Conservation (phyloP, 176 grass and related monocot species). For the Microstegium vimineum region DNA sequence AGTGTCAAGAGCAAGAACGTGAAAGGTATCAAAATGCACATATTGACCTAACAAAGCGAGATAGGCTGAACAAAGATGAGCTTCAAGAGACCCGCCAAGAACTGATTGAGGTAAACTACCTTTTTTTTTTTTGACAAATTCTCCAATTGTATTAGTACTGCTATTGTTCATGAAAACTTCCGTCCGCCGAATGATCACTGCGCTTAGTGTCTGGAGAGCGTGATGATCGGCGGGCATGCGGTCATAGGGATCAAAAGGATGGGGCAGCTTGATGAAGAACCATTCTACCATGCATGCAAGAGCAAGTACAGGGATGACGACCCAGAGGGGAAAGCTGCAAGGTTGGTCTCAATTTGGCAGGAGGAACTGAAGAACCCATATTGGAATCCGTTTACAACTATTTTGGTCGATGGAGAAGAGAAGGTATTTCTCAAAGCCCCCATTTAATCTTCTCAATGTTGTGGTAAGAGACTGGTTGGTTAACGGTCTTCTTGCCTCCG, state of each 20-base stretch:
- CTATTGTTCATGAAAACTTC: background rate
- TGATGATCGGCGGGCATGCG: background rate
- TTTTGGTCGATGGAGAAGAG: conserved; percentile 28
- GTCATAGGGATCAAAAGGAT: conserved; percentile 38
- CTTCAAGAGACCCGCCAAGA: conserved; percentile 25
- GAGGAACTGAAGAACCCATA: conserved; percentile 36
- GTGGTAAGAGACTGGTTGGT: background rate
- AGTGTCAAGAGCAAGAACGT: background rate
- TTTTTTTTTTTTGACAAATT: background rate
- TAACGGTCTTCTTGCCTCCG: background rate
- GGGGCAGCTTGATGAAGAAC: conserved; percentile 29
- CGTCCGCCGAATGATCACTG: background rate
- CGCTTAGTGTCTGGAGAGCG: conserved; percentile 12
- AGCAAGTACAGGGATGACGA: conserved; percentile 25
- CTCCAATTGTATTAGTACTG: background rate
- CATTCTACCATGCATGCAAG: conserved; percentile 28
- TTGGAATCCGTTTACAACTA: conserved; percentile 42
- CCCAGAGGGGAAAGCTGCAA: conserved; percentile 37
- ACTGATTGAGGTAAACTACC: conserved; percentile 18
- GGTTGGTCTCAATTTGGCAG: conserved; percentile 46
- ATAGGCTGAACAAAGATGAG: background rate
- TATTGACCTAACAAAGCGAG: background rate
- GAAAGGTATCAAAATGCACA: background rate
- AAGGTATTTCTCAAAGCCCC: conserved; percentile 10
- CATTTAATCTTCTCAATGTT: conserved; percentile 1